phyloP scores from a whole-genome alignment of 2,329 filamentous ascomycete genomes.

The Cephalotrichum gorgonifer region DNA sequence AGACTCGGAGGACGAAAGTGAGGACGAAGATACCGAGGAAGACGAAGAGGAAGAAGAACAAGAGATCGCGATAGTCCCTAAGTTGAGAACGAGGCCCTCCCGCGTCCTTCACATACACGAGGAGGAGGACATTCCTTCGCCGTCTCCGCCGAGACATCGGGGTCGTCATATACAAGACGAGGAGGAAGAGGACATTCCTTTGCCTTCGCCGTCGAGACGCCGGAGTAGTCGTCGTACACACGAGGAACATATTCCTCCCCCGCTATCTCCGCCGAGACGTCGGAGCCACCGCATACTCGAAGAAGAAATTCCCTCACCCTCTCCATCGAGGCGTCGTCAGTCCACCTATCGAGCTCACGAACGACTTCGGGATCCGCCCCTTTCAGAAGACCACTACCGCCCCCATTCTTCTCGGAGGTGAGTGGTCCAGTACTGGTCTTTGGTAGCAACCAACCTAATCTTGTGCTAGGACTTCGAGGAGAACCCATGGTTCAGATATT shows the following conservation, averaged over 20 bases:
- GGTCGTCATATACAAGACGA: too few relatives aligned
- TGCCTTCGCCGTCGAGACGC: too few relatives aligned
- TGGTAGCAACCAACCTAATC: neutral
- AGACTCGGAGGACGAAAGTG: constrained; percentile 8
- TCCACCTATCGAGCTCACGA: neutral
- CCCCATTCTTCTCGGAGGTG: neutral
- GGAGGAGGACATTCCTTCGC: too few relatives aligned
- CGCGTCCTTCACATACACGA: too few relatives aligned
- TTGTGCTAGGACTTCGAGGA: constrained; percentile 1
- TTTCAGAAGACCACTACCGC: constrained; percentile 1
- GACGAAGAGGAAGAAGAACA: neutral
- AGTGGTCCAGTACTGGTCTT: neutral
- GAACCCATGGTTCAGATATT: constrained; percentile 5
- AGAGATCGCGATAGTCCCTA: neutral
- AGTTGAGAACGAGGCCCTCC: neutral
- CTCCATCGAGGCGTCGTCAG: neutral
- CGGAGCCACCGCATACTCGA: too few relatives aligned
- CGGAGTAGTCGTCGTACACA: too few relatives aligned
- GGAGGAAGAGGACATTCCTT: too few relatives aligned
- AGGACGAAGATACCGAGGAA: neutral
- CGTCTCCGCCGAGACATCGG: too few relatives aligned
- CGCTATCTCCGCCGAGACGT: too few relatives aligned
- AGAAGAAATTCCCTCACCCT: neutral
- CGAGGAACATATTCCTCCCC: too few relatives aligned
- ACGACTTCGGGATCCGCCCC: neutral